Evolutionary conservation across 768 basidiomycete genomes (phyloP).

Genomic region (Hygrocybe punicea): DNA sequence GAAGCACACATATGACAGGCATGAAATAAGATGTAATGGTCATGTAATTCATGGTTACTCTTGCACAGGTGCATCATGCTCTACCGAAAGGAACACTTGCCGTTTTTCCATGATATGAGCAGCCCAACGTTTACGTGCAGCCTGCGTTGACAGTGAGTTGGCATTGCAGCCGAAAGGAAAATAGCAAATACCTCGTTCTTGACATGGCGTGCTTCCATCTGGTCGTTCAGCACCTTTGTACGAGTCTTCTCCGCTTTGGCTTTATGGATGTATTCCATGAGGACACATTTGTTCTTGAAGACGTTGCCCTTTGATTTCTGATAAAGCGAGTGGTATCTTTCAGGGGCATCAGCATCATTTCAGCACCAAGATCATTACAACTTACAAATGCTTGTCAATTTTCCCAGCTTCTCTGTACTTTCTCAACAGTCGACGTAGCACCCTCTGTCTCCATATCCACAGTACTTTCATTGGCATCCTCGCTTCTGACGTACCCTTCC

Average conservation of each 20-base stretch:
- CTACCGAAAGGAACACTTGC: conserved; percentile 77
- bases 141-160: conserved; percentile 41
- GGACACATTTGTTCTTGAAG: too few species aligned
- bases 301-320: conserved; percentile 99
- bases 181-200: conserved; percentile 85
- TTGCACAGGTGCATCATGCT: conserved; percentile 43
- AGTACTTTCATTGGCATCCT: conserved; percentile 98
- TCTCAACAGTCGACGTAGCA: conserved; percentile 88
- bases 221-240: too few species aligned
- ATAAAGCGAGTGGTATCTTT: conserved; percentile 96
- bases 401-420: conserved; percentile 99
- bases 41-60: neutral
- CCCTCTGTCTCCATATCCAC: conserved; percentile 96
- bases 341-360: conserved; percentile 6
- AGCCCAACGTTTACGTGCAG: conserved; percentile 85
- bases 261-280: too few species aligned
- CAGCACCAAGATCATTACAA: too few species aligned
- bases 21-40: neutral
- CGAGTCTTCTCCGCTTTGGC: too few species aligned
- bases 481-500: conserved; percentile 98
- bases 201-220: conserved; percentile 98
- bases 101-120: conserved; percentile 88
- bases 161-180: neutral
- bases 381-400: conserved; percentile 98
- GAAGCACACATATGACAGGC: too few species aligned